Evolutionary conservation across 164 flowering plant genomes (phyloP), one percentile per base, ranked within the genome.

Genomic region (Annona cherimola): DNA sequence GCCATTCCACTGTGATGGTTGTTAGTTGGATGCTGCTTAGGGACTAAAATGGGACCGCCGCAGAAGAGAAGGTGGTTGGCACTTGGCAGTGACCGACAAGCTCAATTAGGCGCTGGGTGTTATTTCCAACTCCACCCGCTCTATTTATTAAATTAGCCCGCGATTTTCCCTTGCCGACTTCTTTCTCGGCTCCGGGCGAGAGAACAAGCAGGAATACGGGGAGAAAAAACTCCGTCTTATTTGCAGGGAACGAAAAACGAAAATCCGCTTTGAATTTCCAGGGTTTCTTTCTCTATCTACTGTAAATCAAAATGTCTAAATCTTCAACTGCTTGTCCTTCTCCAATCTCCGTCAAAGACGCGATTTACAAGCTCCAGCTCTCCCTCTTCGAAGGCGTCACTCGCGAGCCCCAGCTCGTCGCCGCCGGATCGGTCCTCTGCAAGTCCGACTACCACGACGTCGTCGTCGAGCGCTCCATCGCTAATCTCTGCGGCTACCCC

Each of bases 401-500:
- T 41, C 63, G 71, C 55, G 92, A 89, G 60, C 72, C 70, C 67
- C 88, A 83, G 75, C 88, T 95, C 4, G 78, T 81, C 43, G 85
- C 88, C 0, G 89, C 96, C 5, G 98, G 94, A 1, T 75, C 85
- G 14, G 39, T 95, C 41, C 67, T 95, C 71, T 89, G 94, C 4
- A 79, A 77, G 42, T 66, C 79, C 19, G 93, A 95, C 74, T 95
- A 90, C 67, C 78, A 86, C 42, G 96, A 93, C 77, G 95, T 93
- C 7, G 97, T 93, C 39, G 87, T 85, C 1, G 98, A 93, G 76
- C 82, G 99, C 11, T 71, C 90, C 0, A 91, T 90, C 62, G 70
- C 76, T 0, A 79, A 86, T 26, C 64, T 75, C 35, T 95, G 98
- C 64, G 98, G 99, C 40, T 90, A 91, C 76, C 99, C 98, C 5